Evolutionary conservation across 75 land plant species (phyloP).

Genomic region (Selaginella tamariscina): DNA sequence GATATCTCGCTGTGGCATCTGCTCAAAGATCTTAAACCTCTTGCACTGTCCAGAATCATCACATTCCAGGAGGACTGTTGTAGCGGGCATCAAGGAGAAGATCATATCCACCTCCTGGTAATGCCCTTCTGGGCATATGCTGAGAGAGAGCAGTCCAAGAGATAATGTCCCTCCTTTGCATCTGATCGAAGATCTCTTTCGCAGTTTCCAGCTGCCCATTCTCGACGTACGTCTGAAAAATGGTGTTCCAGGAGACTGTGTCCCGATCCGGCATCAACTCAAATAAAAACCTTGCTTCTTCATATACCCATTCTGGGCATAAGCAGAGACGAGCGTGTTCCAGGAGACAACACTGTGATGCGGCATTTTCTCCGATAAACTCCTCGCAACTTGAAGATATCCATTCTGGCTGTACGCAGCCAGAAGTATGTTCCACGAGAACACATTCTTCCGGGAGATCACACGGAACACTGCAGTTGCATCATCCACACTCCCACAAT

Average conservation of each 20-base stretch:
- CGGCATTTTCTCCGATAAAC: background rate
- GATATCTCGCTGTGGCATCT: background rate
- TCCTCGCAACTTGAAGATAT: background rate
- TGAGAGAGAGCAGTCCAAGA: constrained; percentile 8
- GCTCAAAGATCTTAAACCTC: background rate
- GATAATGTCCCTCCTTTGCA: constrained; percentile 12
- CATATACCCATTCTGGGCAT: background rate
- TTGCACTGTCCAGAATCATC: background rate
- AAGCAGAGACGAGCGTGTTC: background rate
- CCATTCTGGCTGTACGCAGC: background rate
- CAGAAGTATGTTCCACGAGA: background rate
- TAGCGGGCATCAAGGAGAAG: background rate
- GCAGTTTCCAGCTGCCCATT: background rate
- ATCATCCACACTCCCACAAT: background rate
- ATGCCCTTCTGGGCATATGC: constrained; percentile 10
- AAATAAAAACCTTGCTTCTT: background rate
- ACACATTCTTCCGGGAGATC: background rate
- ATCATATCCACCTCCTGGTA: background rate
- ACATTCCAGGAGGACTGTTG: constrained; percentile 8
- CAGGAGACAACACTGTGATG: background rate
- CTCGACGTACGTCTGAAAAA: background rate
- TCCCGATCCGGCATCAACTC: background rate
- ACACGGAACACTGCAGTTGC: background rate
- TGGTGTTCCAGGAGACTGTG: background rate
- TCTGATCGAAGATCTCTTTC: constrained; percentile 14